phyloP scores from a whole-genome alignment of 2,329 filamentous ascomycete genomes.

The Xylaria multiplex region DNA sequence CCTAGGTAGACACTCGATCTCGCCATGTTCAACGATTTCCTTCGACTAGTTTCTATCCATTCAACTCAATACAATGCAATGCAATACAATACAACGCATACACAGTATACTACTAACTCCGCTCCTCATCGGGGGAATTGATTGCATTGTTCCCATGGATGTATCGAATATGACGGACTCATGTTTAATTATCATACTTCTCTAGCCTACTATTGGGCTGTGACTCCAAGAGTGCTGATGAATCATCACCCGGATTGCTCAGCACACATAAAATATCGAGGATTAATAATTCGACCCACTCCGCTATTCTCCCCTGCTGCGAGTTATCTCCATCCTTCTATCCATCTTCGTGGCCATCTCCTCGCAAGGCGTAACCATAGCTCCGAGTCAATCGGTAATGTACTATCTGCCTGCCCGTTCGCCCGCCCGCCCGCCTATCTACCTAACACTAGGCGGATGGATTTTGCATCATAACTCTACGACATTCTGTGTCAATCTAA shows the following conservation, averaged over 20 bases:
- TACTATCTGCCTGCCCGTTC: too few relatives aligned
- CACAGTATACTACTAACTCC: background rate
- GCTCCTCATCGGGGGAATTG: background rate
- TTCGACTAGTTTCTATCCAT: constrained; percentile 23
- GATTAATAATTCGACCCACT: constrained; percentile 40
- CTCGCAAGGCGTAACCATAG: constrained; percentile 25
- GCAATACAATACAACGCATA: background rate
- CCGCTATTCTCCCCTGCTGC: background rate
- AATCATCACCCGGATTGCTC: constrained; percentile 39
- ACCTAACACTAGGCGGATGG: too few relatives aligned
- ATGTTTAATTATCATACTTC: constrained; percentile 36
- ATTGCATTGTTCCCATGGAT: constrained; percentile 19
- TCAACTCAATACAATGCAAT: background rate
- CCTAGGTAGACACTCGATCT: background rate
- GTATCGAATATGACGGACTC: constrained; percentile 20
- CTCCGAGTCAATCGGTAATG: constrained; percentile 12
- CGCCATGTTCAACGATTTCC: background rate
- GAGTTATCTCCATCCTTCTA: background rate
- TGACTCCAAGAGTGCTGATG: constrained; percentile 39
- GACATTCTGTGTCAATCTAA: constrained; percentile 28
- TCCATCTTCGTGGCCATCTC: constrained; percentile 5
- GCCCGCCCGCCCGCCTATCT: too few relatives aligned
- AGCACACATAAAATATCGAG: constrained; percentile 32
- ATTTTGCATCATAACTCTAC: constrained; percentile 19
- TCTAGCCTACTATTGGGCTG: constrained; percentile 10